Conservation (phyloP, 1,284 basidiomycete genomes). For the Boletus sp. region DNA sequence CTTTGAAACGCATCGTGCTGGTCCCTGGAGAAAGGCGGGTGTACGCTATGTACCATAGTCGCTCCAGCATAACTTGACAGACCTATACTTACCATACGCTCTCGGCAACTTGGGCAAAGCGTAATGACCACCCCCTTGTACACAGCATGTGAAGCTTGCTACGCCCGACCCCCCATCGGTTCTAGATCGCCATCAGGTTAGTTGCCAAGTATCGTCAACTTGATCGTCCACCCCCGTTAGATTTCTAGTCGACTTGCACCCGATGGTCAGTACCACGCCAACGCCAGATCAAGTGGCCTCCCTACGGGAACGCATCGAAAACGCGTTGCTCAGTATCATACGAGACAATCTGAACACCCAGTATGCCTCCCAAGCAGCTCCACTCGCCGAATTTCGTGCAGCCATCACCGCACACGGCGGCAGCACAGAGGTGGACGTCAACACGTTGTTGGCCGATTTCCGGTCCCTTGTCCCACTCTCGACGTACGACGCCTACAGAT, state of each 20-base stretch:
- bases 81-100: no score
- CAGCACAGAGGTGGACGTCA: not conserved
- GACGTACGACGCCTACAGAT: constrained; percentile 17
- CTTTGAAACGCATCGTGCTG: no score
- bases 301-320: not conserved
- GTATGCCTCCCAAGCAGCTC: constrained; percentile 2
- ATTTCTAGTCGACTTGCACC: not conserved
- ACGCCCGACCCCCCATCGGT: no score
- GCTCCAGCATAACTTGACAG: no score
- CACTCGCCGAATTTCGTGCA: constrained; percentile 13
- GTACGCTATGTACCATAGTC: no score
- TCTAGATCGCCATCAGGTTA: no score
- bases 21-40: no score
- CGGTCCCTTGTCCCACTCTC: constrained; percentile 16
- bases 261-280: not conserved
- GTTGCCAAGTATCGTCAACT: no score
- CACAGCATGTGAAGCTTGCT: no score
- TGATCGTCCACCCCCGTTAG: no score
- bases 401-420: constrained; percentile 6
- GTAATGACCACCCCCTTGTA: no score
- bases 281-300: not conserved
- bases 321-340: constrained; percentile 3
- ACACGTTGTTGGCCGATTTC: constrained; percentile 8
- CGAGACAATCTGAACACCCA: constrained; percentile 12
- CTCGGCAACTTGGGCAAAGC: no score